phyloP scores from a whole-genome alignment of 2,329 filamentous ascomycete species.

The Mycosphaerella arachidis region DNA sequence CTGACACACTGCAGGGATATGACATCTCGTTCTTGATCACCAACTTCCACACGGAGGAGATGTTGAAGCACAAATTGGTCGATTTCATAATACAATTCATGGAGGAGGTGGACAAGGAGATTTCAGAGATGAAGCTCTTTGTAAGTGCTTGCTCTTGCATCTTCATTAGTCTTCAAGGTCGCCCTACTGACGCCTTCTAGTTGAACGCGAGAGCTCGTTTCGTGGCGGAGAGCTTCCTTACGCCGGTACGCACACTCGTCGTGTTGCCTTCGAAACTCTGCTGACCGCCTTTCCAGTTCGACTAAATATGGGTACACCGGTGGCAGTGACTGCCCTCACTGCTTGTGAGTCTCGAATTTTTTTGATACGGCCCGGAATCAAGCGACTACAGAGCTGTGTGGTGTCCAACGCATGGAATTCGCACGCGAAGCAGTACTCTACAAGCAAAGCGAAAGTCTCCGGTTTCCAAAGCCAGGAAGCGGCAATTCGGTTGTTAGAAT shows the following conservation, averaged over 20 bases:
- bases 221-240: conserved; percentile 96
- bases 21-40: conserved; percentile 98
- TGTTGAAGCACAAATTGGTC: conserved; percentile 98
- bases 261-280: neutral
- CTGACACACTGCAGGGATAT: conserved; percentile 63
- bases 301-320: conserved; percentile 8
- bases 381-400: too few species aligned
- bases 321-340: too few species aligned
- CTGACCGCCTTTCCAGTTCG: conserved; percentile 18
- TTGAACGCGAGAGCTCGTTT: conserved; percentile 95
- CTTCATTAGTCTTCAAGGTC: neutral
- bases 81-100: conserved; percentile 99
- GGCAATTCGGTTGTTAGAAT: neutral
- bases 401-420: too few species aligned
- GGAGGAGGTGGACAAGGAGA: conserved; percentile 99
- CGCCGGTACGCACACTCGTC: conserved; percentile 59
- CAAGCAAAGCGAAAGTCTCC: too few species aligned
- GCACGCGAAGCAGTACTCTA: too few species aligned
- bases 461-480: too few species aligned
- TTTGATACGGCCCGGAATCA: too few species aligned
- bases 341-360: too few species aligned
- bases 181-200: conserved; percentile 48
- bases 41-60: conserved; percentile 97
- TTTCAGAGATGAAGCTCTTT: conserved; percentile 99
- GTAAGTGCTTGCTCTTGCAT: conserved; percentile 52